Percentiles rank a stretch among this genome's conserved stretches.
Evolutionary conservation across 257 asterid genomes (phyloP).

Genomic region (Salvia hispanica): DNA sequence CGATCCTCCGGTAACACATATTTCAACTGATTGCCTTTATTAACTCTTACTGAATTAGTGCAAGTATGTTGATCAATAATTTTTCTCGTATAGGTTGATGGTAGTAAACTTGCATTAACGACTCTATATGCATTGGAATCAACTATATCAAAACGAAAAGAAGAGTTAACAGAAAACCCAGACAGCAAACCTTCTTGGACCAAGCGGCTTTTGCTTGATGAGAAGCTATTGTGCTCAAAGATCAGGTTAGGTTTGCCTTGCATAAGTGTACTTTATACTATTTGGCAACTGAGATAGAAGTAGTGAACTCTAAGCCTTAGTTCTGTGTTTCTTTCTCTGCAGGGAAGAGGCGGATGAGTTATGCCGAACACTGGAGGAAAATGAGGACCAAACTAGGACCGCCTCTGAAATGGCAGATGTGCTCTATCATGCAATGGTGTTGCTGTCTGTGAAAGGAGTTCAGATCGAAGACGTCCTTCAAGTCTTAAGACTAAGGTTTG

Average conservation of each 20-base stretch:
- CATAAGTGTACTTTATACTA: neutral
- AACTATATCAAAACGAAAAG: conserved; percentile 64
- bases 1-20: conserved; percentile 42
- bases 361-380: conserved; percentile 73
- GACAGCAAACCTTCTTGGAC: conserved; percentile 83
- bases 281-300: neutral
- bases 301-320: neutral
- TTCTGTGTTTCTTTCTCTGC: neutral
- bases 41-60: neutral
- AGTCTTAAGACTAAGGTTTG: conserved; percentile 69
- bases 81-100: conserved; percentile 46
- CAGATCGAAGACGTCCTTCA: conserved; percentile 73
- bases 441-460: conserved; percentile 66
- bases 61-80: neutral
- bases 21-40: neutral
- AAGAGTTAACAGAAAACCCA: conserved; percentile 39
- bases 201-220: conserved; percentile 62
- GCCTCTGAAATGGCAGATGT: conserved; percentile 87
- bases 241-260: conserved; percentile 51
- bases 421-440: conserved; percentile 78
- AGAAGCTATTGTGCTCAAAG: conserved; percentile 68
- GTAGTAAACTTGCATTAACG: conserved; percentile 55
- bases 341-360: conserved; percentile 96
- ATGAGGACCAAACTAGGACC: conserved; percentile 64
- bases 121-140: conserved; percentile 71